Base-by-base conservation (phyloP, 805 yeast genomes). In the Pichia deserticola region DNA sequence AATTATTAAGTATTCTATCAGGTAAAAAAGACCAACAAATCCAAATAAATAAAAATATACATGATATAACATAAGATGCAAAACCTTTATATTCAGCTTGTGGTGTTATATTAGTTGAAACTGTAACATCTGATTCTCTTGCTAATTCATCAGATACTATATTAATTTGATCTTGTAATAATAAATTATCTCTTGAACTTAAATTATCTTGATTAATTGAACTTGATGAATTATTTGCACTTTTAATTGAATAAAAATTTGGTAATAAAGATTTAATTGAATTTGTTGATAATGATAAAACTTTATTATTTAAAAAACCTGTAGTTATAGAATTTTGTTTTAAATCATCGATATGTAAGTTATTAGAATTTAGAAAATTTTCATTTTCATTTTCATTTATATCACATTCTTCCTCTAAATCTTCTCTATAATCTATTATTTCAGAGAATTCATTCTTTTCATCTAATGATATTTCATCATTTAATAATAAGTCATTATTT, bases 21-120 rank as follows among this genome's bases (percentile, higher is more conserved):
- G 97, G 97, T 0, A 81, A 60, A 4, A 85, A 60, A 1, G 95
- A 79, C 97, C 98, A 92, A 5, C 77, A 52, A 2, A 82, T 54
- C 75, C 86, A 86, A 5, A 77, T 65, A 2, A 73, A 50, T 29
- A 87, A 71, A 0, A 77, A 72, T 2, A 81, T 66, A 0, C 83
- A 74, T 13, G 85, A 76, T 0, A 87, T 72, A 5, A 89, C 82
- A 61, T 86, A 88, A 25, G 85, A 74, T 35, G 92, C 87, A 67
- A 89, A 93, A 10, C 97, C 97, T 59, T 79, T 82, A 66, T 92
- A 93, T 60, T 92, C 98, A 0, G 84, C 79, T 57, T 78, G 76
- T 46, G 79, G 77, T 0, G 82, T 74, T 35, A 71, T 65, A 50
- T 75, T 75, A 5, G 78, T 74, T 1, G 82, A 75, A 0, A 81